These are phyloP conservation scores for Sporothrix euskadiensis DNA, from an alignment of 2,329 filamentous ascomycete genomes.

Conservation along the genomic window DNA sequence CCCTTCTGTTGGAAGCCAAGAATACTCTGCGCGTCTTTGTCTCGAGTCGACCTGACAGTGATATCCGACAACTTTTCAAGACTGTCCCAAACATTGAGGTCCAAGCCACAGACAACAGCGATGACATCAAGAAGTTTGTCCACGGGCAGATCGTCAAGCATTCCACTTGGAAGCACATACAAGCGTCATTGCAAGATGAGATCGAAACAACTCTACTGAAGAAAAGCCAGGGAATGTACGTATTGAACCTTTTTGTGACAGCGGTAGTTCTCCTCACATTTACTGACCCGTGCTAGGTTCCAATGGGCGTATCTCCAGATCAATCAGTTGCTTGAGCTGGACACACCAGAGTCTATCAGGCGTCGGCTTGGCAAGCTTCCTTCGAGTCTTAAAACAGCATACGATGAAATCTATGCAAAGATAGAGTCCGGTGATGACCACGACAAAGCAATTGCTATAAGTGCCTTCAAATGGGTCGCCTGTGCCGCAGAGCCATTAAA, in stretches of 20 bases:
- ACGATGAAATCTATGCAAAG: slow-evolving; percentile 37
- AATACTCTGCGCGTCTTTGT: slow-evolving; percentile 41
- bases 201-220: slow-evolving; percentile 34
- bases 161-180: slow-evolving; percentile 31
- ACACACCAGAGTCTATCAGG: slow-evolving; percentile 33
- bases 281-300: slow-evolving; percentile 35
- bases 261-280: not conserved
- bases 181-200: slow-evolving; percentile 29
- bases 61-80: slow-evolving; percentile 35
- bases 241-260: not conserved
- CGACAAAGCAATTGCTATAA: slow-evolving; percentile 27
- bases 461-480: slow-evolving; percentile 31
- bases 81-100: slow-evolving; percentile 34
- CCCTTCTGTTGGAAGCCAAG: slow-evolving; percentile 33
- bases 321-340: slow-evolving; percentile 34
- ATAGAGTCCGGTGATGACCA: slow-evolving; percentile 19
- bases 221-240: slow-evolving; percentile 39
- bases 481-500: slow-evolving; percentile 16
- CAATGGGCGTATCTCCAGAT: slow-evolving; percentile 41
- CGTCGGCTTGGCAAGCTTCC: slow-evolving; percentile 39
- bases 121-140: slow-evolving; percentile 39
- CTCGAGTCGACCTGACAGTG: slow-evolving; percentile 39
- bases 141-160: slow-evolving; percentile 33
- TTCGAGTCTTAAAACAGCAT: slow-evolving; percentile 35
- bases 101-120: slow-evolving; percentile 36